Base-by-base conservation (phyloP, 768 basidiomycete species). In the Termitomyces sp. region DNA sequence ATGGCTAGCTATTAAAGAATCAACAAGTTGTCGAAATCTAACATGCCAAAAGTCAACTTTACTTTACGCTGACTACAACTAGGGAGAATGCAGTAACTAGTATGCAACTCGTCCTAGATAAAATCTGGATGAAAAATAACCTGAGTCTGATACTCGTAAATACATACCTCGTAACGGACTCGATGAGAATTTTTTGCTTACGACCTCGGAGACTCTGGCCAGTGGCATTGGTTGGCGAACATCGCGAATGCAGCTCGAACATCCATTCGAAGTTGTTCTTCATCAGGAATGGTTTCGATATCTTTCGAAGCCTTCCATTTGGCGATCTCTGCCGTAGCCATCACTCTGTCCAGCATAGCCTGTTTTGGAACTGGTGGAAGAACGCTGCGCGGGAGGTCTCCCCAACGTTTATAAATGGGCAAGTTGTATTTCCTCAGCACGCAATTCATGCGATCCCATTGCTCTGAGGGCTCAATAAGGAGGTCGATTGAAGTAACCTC, bases 321-420 rank as follows among this genome's bases (percentile, higher is more conserved):
- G 5, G 54, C 60, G 32, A 57, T 43, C 11, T 46, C 60, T 37
- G 53, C 49, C 4, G 60, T 40, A 5, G 29, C n/a, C 34, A 60
- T 56, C 7, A 63, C 62, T 34, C 57, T 55, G 12, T 63, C 25
- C 42, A 65, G n/a, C 60, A 61, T 63, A 2, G 43, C 55, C 49
- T 59, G 58, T 32, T 64, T 51, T 4, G 63, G 60, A 17, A 59
- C 45, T 14, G 50, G 38, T 10, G 65, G 65, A 8, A 66, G 31
- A 15, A 62, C 65, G 20, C 46, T 55, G 38, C 63, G 53, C 31
- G 65, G 65, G 4, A 66, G 63, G 9, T 62, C 63, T 49, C 63
- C 65, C 65, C 60, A 64, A 2, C 63, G 53, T 14, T 47, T 53
- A 42, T 66, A 64, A 20, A 53, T 56, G 12, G 65, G 60, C 12